Conservation (phyloP, 2,329 filamentous ascomycete genomes). For the Rachicladosporium sp. region DNA sequence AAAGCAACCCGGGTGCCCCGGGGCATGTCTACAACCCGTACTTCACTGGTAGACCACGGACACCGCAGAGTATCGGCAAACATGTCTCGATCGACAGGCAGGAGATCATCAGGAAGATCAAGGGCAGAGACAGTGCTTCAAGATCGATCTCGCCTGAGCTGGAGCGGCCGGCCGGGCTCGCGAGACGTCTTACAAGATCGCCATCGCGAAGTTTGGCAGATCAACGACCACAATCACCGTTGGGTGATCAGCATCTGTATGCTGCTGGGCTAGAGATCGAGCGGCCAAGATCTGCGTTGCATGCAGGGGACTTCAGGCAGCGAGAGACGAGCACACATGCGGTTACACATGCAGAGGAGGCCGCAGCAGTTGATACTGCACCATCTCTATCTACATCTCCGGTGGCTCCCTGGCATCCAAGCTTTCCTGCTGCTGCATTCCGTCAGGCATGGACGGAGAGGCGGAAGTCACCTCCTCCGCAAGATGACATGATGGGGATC, state of each 20-base stretch:
- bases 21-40: conserved; percentile 22
- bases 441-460: conserved; percentile 12
- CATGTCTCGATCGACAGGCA: conserved; percentile 44
- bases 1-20: no score
- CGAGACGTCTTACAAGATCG: no score
- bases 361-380: conserved; percentile 8
- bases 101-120: conserved; percentile 73
- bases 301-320: conserved; percentile 50
- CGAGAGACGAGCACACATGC: conserved; percentile 18
- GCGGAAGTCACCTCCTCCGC: conserved; percentile 5
- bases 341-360: conserved; percentile 2
- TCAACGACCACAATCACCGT: conserved; percentile 1
- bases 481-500: conserved; percentile 20
- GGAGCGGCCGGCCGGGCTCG: conserved; percentile 18
- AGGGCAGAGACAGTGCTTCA: conserved; percentile 33
- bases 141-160: conserved; percentile 17
- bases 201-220: no score
- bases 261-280: conserved; percentile 48
- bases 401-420: conserved; percentile 44
- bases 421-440: conserved; percentile 30
- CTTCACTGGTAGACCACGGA: conserved; percentile 22
- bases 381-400: conserved; percentile 37
- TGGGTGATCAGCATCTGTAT: conserved; percentile 13
- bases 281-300: conserved; percentile 63
- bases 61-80: conserved; percentile 18